These are phyloP conservation scores for Tetradesmus obliquus DNA, from an alignment of 139 green algal genomes.

Conservation along the genomic window DNA sequence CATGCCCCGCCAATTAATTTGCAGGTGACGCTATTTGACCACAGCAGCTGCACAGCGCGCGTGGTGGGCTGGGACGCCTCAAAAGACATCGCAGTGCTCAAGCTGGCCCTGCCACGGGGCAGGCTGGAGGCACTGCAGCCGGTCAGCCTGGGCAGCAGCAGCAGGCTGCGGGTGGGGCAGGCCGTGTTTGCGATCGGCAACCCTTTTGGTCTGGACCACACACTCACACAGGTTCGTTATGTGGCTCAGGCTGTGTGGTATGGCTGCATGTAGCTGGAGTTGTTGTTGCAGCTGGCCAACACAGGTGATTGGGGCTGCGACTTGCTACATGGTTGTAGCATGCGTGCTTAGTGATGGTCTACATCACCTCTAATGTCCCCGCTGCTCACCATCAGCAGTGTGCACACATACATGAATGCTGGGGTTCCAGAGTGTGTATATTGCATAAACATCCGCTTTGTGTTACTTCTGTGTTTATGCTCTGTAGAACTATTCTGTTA, in stretches of 20 bases:
- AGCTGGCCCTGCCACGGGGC: constrained; percentile 58
- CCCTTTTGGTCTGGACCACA: constrained; percentile 85
- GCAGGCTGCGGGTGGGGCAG: constrained; percentile 76
- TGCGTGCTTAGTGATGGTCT: too few relatives aligned
- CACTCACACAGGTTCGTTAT: constrained; percentile 63
- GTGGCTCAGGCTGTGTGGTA: not conserved
- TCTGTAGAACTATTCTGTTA: not conserved
- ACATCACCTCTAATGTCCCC: too few relatives aligned
- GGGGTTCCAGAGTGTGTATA: too few relatives aligned
- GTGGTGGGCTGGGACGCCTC: constrained; percentile 77
- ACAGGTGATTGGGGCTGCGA: too few relatives aligned
- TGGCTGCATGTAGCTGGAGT: not conserved
- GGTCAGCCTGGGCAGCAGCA: constrained; percentile 47
- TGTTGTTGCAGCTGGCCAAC: too few relatives aligned
- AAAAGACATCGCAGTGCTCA: constrained; percentile 85
- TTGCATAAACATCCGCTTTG: too few relatives aligned
- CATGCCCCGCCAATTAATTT: too few relatives aligned
- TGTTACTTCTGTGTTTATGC: too few relatives aligned
- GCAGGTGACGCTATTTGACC: constrained; percentile 76
- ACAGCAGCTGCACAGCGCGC: constrained; percentile 70
- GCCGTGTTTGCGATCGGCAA: constrained; percentile 83
- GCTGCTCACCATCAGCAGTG: too few relatives aligned
- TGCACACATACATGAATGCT: too few relatives aligned
- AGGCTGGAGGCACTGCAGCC: constrained; percentile 34
- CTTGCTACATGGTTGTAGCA: too few relatives aligned